Evolutionary conservation across 2,329 filamentous ascomycete species (phyloP), one percentile per base, ranked within the genome.

Genomic region (Talaromyces sp.): DNA sequence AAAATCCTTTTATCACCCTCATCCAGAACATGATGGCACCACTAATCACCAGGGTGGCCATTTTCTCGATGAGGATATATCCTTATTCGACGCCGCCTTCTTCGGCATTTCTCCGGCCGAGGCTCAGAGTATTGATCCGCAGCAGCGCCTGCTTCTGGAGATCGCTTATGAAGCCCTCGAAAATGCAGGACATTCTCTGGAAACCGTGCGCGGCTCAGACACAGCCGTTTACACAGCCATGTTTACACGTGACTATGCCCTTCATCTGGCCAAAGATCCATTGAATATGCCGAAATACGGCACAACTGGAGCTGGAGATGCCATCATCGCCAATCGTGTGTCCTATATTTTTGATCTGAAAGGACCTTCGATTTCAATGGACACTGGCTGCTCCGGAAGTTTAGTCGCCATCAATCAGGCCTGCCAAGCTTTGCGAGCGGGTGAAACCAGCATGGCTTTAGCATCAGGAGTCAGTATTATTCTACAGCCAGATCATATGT

Each of bases 171-270:
- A 61, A 41, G 54, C 54, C 9, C 21, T 71, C 10, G 63, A 71
- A 43, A 63, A 62, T 29, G 65, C 63, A 63, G 53, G 11, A 21
- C n/a, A 29, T 27, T 4, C 32, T 65, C 38, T 75, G 24, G 64
- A 73, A 13, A 54, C 59, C 4, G 56, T 76, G 8, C 56, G 56
- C 3, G 69, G 73, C 2, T 70, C 71, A 3, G 62, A 68, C 14
- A 75, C 72, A 4, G 64, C 66, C 21, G 72, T 76, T 1, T 73
- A 70, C 58, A 65, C 70, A 4, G 73, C 72, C 9, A 54, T 64
- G 1, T 71, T 71, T 55, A 60, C 60, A 29, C 46, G 60, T 10
- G 74, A 77, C 56, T 76, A 75, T 56, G 43, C 61, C 10, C 49
- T 61, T 21, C 24, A 69, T 5, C 49, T 53, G 26, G 19, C 27